Percentiles rank a stretch among this genome's conserved stretches.
phyloP scores from a whole-genome alignment of 2,329 filamentous ascomycete species.

The Botrytis porri region DNA sequence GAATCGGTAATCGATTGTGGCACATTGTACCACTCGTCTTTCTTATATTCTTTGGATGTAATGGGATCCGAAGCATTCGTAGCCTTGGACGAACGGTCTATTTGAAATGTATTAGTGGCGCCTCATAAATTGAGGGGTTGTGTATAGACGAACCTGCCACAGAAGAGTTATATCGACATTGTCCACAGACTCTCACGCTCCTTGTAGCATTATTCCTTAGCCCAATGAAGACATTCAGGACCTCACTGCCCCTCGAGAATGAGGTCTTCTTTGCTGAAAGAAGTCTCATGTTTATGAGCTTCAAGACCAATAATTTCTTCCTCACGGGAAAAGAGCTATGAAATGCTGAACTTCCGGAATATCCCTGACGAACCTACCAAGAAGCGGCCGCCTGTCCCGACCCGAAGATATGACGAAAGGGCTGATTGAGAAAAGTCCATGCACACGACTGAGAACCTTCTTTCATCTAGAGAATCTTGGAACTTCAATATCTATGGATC shows the following conservation, averaged over 20 bases:
- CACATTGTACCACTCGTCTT: conserved; percentile 83
- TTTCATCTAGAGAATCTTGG: conserved; percentile 1
- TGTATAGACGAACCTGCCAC: conserved; percentile 24
- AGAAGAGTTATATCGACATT: conserved; percentile 34
- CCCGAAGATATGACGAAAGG: conserved; percentile 6
- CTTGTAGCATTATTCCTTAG: conserved; percentile 26
- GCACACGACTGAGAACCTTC: not conserved
- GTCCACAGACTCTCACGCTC: conserved; percentile 27
- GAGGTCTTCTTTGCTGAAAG: conserved; percentile 22
- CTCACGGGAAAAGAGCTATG: not conserved
- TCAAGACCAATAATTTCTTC: not conserved
- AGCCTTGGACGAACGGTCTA: not conserved
- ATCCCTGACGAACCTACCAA: not conserved
- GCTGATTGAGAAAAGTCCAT: not conserved
- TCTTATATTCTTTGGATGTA: conserved; percentile 56
- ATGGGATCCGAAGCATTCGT: conserved; percentile 20
- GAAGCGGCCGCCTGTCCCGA: conserved; percentile 5
- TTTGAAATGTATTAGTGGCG: not conserved
- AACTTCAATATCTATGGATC: not conserved
- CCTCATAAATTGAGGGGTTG: not conserved
- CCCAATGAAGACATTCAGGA: conserved; percentile 27
- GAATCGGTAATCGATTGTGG: conserved; percentile 71
- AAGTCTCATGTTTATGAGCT: conserved; percentile 29
- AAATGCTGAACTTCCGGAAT: not conserved
- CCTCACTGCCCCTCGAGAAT: conserved; percentile 23